Conservation (phyloP, 2,329 filamentous ascomycete genomes). For the Hypomyces perniciosus region DNA sequence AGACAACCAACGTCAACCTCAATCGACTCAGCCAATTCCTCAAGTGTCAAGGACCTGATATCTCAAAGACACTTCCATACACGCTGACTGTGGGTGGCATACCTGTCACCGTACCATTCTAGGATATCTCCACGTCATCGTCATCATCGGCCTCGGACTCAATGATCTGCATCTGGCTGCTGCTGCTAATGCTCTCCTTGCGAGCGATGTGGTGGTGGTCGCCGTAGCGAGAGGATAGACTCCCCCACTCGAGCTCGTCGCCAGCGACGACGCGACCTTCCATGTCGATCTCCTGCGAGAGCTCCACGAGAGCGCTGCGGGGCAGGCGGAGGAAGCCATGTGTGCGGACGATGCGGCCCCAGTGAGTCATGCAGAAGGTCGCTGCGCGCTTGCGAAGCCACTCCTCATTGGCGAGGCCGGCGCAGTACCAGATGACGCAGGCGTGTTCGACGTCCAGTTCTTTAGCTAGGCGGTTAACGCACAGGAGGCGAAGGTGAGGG, state of each 20-base stretch:
- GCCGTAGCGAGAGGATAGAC: constrained; percentile 41
- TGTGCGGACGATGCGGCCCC: constrained; percentile 89
- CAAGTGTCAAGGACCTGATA: too few relatives aligned
- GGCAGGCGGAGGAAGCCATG: constrained; percentile 78
- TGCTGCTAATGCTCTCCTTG: constrained; percentile 56
- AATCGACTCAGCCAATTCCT: too few relatives aligned
- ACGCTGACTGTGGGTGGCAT: too few relatives aligned
- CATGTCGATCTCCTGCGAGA: constrained; percentile 88
- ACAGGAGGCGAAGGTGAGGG: constrained; percentile 82
- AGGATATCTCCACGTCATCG: constrained; percentile 56
- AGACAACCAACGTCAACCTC: too few relatives aligned
- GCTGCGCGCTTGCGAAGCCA: constrained; percentile 89
- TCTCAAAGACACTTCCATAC: too few relatives aligned
- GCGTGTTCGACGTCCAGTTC: constrained; percentile 94
- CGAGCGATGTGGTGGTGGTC: constrained; percentile 35
- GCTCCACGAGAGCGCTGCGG: constrained; percentile 73
- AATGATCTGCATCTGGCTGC: constrained; percentile 50
- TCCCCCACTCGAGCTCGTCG: constrained; percentile 64
- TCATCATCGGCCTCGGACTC: constrained; percentile 56
- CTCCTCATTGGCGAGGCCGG: constrained; percentile 82
- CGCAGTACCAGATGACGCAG: constrained; percentile 93
- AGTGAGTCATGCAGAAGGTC: constrained; percentile 83
- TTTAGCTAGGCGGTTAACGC: constrained; percentile 81
- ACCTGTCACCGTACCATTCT: constrained; percentile 9
- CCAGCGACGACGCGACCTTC: constrained; percentile 89